These are phyloP conservation scores for Erigeron philadelphicus DNA, from an alignment of 140 eudicot genomes.

Conservation along the genomic window DNA sequence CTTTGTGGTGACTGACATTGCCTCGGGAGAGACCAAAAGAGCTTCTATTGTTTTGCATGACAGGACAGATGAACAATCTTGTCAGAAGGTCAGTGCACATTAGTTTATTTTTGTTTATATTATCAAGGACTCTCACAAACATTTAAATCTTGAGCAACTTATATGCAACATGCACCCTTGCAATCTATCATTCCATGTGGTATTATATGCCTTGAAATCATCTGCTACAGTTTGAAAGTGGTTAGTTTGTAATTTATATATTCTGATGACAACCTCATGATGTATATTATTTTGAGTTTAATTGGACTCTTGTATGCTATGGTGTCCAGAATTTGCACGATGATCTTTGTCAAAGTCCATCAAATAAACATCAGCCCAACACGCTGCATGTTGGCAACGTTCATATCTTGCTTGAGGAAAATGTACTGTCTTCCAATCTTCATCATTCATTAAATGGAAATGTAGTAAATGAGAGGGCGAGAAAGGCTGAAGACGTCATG, in stretches of 20 bases:
- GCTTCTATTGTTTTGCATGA: slow-evolving; percentile 26
- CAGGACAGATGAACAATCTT: slow-evolving; percentile 26
- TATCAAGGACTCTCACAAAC: neutral
- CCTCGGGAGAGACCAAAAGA: slow-evolving; percentile 15
- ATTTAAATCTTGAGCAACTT: neutral
- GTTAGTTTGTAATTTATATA: slow-evolving; percentile 1
- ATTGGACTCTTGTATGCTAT: slow-evolving; percentile 11
- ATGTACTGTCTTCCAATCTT: slow-evolving; percentile 28
- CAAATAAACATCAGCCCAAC: slow-evolving; percentile 25
- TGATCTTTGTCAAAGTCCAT: slow-evolving; percentile 33
- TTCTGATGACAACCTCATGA: neutral
- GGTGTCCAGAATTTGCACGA: slow-evolving; percentile 40
- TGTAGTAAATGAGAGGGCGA: slow-evolving; percentile 32
- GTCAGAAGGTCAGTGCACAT: slow-evolving; percentile 43
- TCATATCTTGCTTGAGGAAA: slow-evolving; percentile 20
- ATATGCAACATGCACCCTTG: neutral
- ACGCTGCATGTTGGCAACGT: slow-evolving; percentile 12
- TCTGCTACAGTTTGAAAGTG: neutral
- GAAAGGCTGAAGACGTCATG: slow-evolving; percentile 27
- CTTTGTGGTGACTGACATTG: slow-evolving; percentile 20
- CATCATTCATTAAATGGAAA: slow-evolving; percentile 22
- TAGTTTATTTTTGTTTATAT: neutral
- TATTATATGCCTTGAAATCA: neutral
- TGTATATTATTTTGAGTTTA: neutral
- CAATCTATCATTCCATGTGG: slow-evolving; percentile 4